A percentile compares a stretch with the other conserved stretches of the same genome.
These are phyloP conservation scores for Rhizopogon vulgaris DNA, from an alignment of 768 basidiomycete genomes.

Conservation along the genomic window DNA sequence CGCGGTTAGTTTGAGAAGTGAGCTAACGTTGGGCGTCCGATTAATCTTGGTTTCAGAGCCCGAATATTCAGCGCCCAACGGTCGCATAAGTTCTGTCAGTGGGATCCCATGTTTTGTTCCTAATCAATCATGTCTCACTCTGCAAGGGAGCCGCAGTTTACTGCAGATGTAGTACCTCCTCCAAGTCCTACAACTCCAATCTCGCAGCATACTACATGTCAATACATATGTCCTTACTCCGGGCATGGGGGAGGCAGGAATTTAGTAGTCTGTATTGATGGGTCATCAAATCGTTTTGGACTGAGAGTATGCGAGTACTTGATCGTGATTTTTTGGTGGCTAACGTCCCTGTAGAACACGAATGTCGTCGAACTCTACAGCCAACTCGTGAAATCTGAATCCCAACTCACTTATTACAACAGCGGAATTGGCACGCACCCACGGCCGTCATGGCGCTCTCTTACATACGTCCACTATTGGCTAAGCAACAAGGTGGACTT, in stretches of 20 bases:
- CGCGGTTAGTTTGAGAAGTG: neutral
- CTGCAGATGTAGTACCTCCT: neutral
- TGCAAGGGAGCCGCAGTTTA: neutral
- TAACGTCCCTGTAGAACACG: slow-evolving; percentile 18
- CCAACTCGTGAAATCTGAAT: slow-evolving; percentile 9
- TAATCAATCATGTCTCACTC: neutral
- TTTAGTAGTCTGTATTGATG: slow-evolving; percentile 16
- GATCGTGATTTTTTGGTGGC: neutral
- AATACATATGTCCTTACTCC: neutral
- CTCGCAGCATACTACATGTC: neutral
- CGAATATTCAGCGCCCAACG: neutral
- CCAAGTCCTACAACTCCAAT: neutral
- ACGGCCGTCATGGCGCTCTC: slow-evolving; percentile 5
- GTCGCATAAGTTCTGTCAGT: neutral
- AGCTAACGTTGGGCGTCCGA: neutral
- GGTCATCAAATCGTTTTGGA: slow-evolving; percentile 10
- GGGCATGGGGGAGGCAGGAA: neutral
- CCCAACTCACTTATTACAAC: slow-evolving; percentile 23
- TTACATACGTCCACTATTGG: slow-evolving; percentile 15
- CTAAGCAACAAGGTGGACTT: slow-evolving; percentile 21
- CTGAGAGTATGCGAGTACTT: neutral
- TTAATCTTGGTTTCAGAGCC: neutral
- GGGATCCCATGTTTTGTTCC: neutral
- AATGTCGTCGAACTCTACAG: slow-evolving; percentile 26
- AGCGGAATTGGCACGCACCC: slow-evolving; percentile 29